Evolutionary conservation across 441 rosid species (phyloP), one percentile per base, ranked within the genome.

Genomic region (Breynia disticha): DNA sequence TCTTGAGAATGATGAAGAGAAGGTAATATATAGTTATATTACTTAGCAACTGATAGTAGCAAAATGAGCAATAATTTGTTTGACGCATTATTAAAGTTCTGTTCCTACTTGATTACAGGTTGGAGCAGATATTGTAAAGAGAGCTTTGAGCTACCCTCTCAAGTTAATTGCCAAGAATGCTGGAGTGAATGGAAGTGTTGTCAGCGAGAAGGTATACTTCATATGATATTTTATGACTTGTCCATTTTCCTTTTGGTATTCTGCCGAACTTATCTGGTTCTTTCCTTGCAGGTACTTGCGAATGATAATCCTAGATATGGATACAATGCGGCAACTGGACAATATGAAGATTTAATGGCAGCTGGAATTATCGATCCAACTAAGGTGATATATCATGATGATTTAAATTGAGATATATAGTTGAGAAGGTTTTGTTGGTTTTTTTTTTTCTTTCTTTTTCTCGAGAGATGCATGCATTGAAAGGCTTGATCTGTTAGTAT

Each of bases 281-380:
- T 15, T 41, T 41, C 13, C 38, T 20, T 19, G 15, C 72, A 85
- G 98, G 88, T 90, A 19, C 87, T 90, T 15, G 74, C 93, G 1
- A 82, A 60, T 7, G 93, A 83, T 57, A 61, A 85, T 62, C 63
- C 64, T 0, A 80, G 60, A 60, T 77, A 52, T 16, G 98, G 98
- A n/a, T 90, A 72, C 75, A 90, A 90, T 54, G 96, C 98, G n/a
- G 90, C 95, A 21, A 90, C 90, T 0, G 98, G 96, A 57, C 79
- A 77, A 11, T 90, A 87, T n/a, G 96, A 90, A 61, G 96, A 90
- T 76, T 62, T 90, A n/a, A 87, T 90, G 98, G 77, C 93, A 60
- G 96, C 86, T 56, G 96, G 96, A 48, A 90, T 90, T 54, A 90
- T 90, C 11, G 96, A 90, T 68, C 98, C 98, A 57, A 85, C 98